Evolutionary conservation across 2,329 filamentous ascomycete genomes (phyloP), one percentile per base, ranked within the genome.

Genomic region (Endothia cerciana): DNA sequence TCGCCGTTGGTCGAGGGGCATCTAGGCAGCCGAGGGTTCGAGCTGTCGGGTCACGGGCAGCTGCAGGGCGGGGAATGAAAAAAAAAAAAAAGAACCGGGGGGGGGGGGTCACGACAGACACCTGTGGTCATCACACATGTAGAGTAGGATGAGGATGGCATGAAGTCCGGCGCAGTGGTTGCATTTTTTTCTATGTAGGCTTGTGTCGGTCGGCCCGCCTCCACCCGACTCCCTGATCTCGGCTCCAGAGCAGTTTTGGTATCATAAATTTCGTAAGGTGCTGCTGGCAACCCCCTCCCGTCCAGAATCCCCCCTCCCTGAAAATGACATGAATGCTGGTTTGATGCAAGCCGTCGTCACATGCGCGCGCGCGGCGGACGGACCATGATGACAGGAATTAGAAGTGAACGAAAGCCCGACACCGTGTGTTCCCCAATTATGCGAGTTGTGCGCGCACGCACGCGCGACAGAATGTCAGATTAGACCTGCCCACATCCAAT

Each of bases 261-360:
- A 67, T 65, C 65, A 65, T 67, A 56, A 47, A 55, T 53, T 63
- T 65, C 58, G 63, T 63, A 60, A 63, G 63, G 63, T 60, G 60
- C 63, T 67, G 65, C 62, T 65, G 53, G 53, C 38, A 47, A 62
- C 63, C 65, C 57, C 59, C 38, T 51, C 19, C 15, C 28, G 19
- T 28, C 49, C 13, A 33, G 30, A 25, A 60, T 36, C 30, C 49
- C 22, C 28, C n/a, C 19, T 55, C 43, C 58, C 64, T 45, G 19
- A 10, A 36, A n/a, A 7, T 40, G 49, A 59, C 60, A 51, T 60
- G n/a, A 36, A 60, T n/a, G 45, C 45, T 19, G 19, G 11, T n/a
- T 40, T 41, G 28, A 63, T 56, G 55, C 41, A 63, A 57, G 55
- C 28, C 30, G 63, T 56, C 59, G 59, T n/a, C 55, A 19, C 28